phyloP scores from a whole-genome alignment of 305 asterid genomes.

The Andrographis paniculata region DNA sequence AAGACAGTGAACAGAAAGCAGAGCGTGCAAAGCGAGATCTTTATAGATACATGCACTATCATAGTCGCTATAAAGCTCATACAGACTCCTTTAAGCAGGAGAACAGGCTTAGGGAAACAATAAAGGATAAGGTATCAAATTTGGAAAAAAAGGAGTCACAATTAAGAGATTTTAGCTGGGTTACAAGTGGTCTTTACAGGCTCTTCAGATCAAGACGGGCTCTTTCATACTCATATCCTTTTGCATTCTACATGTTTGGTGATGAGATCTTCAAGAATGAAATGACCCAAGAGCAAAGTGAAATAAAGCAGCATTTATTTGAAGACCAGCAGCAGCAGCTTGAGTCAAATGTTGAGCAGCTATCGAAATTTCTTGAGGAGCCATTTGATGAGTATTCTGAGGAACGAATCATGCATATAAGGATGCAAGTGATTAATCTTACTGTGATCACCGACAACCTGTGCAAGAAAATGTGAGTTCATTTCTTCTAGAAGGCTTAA shows the following conservation, averaged over 20 bases:
- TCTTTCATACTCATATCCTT: conserved; percentile 86
- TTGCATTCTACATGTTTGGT: conserved; percentile 94
- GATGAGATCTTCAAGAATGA: conserved; percentile 72
- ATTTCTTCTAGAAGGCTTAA: conserved; percentile 6
- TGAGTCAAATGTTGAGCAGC: conserved; percentile 78
- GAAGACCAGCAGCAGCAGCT: conserved; percentile 99
- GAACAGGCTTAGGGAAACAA: conserved; percentile 48
- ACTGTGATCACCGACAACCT: conserved; percentile 54
- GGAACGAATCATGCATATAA: conserved; percentile 38
- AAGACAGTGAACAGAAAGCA: conserved; percentile 44
- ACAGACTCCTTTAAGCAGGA: conserved; percentile 81
- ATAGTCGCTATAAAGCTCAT: conserved; percentile 81
- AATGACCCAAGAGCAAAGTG: conserved; percentile 53
- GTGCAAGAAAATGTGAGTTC: conserved; percentile 77
- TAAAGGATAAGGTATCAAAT: conserved; percentile 44
- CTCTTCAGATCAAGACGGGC: conserved; percentile 88
- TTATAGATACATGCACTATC: conserved; percentile 82
- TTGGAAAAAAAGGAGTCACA: conserved; percentile 48
- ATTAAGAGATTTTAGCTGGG: conserved; percentile 84
- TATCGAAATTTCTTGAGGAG: conserved; percentile 78
- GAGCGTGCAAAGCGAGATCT: conserved; percentile 77
- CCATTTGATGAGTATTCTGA: conserved; percentile 56
- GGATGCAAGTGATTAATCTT: conserved; percentile 75
- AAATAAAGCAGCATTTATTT: conserved; percentile 69
- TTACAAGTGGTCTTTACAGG: conserved; percentile 62